These are phyloP conservation scores for Nephelium lappaceum DNA, from an alignment of 345 rosid species.

Conservation along the genomic window DNA sequence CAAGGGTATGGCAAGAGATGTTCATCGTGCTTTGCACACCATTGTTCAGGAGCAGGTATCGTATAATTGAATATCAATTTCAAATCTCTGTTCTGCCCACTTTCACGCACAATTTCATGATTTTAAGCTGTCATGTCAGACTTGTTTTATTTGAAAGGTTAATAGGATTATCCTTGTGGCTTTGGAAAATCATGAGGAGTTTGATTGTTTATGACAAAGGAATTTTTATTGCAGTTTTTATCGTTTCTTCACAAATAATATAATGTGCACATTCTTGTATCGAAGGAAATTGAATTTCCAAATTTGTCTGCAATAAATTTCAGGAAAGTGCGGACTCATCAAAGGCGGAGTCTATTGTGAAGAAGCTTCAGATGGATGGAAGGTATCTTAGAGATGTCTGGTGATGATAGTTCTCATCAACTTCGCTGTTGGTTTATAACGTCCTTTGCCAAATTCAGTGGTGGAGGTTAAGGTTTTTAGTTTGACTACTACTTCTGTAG, in stretches of 20 bases:
- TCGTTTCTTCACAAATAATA: neutral
- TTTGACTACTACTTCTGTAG: neutral
- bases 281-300: neutral
- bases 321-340: slow-evolving; percentile 64
- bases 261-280: neutral
- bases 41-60: slow-evolving; percentile 71
- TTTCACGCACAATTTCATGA: neutral
- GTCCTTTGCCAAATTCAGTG: slow-evolving; percentile 10
- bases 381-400: slow-evolving; percentile 82
- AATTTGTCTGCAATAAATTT: neutral
- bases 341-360: slow-evolving; percentile 66
- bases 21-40: slow-evolving; percentile 71
- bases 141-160: neutral
- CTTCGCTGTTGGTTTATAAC: neutral
- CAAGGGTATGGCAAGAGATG: slow-evolving; percentile 91
- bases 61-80: neutral
- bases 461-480: slow-evolving; percentile 28
- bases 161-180: neutral
- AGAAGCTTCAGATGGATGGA: slow-evolving; percentile 72
- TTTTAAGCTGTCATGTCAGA: neutral
- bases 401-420: slow-evolving; percentile 48
- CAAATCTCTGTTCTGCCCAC: neutral
- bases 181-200: neutral
- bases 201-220: neutral
- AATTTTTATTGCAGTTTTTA: neutral